Base-by-base conservation (phyloP, 805 yeast genomes). In the Ogataea corticis region DNA sequence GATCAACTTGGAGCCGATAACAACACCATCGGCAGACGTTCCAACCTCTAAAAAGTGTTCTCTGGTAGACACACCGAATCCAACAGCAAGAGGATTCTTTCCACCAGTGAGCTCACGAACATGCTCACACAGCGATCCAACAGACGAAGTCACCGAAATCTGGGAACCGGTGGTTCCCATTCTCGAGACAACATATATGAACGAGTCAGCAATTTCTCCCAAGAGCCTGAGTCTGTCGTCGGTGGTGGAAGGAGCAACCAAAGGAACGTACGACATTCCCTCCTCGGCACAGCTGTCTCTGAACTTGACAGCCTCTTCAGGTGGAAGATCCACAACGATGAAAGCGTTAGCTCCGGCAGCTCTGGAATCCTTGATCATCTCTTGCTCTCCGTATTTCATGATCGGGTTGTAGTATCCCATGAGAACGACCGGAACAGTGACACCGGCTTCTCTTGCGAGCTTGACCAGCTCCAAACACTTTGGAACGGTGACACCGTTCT, bases 351-450 rank as follows among this genome's bases (percentile, higher is more conserved):
- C 99, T 52, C 99, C 99, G 1, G 91, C 96, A 18, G 71, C 75
- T 42, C 83, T 81, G n/a, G 95, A 77, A 51, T 85, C 96, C 50
- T 74, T 70, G 51, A 90, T 80, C 71, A 94, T 75, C 65, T 81
- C 75, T 58, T 84, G 84, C 70, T 94, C 99, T 43, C 97, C 99
- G 63, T 85, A 92, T 54, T 78, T 83, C 63, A 88, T 66, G 54
- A 94, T 82, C 13, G 99, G 99, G 69, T 94, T 94, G 72, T 89
- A 94, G 77, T 94, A 94, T 48, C 99, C 99, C 99, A 94, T 94
- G 43, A 94, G 76, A 36, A 94, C 75, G 45, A 94, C 78, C 16
- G 99, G 99, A 15, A 91, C 80, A 32, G 87, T 80, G 44, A 94
- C 88, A 46, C 99, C 98, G 28, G 74, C 77, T 4, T 68, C 70